phyloP scores from a whole-genome alignment of 2,329 filamentous ascomycete species.

The Parastagonospora nodorum region DNA sequence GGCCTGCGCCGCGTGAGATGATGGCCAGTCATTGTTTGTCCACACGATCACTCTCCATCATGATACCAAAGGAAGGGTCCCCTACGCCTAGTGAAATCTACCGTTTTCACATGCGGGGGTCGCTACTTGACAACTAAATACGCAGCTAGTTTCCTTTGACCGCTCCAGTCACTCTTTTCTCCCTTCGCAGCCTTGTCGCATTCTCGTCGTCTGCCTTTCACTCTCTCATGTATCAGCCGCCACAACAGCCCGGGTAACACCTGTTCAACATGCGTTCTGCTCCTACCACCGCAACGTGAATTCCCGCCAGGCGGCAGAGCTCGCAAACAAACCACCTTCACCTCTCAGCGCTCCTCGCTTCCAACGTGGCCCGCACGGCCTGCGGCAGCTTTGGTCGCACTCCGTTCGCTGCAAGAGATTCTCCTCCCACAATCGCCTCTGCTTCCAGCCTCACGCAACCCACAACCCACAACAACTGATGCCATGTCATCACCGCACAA shows the following conservation, averaged over 20 bases:
- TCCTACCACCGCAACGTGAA: slow-evolving; percentile 29
- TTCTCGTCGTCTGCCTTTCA: slow-evolving; percentile 7
- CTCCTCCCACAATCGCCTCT: slow-evolving; percentile 2
- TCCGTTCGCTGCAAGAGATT: slow-evolving; percentile 11
- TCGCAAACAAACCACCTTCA: slow-evolving; percentile 15
- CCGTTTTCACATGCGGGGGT: slow-evolving; percentile 25
- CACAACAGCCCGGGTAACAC: slow-evolving; percentile 10
- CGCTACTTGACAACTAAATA: slow-evolving; percentile 9
- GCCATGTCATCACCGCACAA: slow-evolving; percentile 20
- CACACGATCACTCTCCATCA: slow-evolving; percentile 26
- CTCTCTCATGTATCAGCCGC: slow-evolving; percentile 2
- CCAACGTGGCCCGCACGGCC: slow-evolving; percentile 21
- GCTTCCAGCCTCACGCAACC: slow-evolving; percentile 5
- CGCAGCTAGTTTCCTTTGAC: slow-evolving; percentile 10
- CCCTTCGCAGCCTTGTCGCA: slow-evolving; percentile 10
- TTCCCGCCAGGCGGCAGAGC: slow-evolving; percentile 6
- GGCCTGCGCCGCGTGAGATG: slow-evolving; percentile 19
- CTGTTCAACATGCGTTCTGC: slow-evolving; percentile 30
- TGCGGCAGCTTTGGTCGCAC: slow-evolving; percentile 22
- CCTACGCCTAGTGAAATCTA: slow-evolving; percentile 12
- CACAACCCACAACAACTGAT: not conserved
- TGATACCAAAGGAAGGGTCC: slow-evolving; percentile 23
- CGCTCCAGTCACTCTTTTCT: slow-evolving; percentile 10
- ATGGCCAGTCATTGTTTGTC: slow-evolving; percentile 13
- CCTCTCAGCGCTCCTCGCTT: slow-evolving; percentile 17